Evolutionary conservation across 352 stramenopile genomes (phyloP).

Genomic region (Pythium dissimile): DNA sequence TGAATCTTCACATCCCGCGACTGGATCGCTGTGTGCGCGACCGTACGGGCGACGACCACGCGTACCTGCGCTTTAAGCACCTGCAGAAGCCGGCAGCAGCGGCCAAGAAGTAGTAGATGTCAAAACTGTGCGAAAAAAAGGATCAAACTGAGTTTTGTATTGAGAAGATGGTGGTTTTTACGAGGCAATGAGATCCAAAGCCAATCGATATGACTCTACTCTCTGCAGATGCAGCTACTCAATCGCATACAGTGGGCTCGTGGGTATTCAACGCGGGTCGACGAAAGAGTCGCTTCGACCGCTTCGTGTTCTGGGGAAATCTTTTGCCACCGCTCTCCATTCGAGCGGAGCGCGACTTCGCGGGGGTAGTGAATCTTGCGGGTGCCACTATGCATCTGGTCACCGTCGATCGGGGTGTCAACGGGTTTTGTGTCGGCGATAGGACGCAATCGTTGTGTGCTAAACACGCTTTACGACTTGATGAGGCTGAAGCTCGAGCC

Average conservation of each 20-base stretch:
- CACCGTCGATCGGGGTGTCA: not conserved
- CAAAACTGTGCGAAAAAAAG: not conserved
- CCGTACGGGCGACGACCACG: slow-evolving; percentile 71
- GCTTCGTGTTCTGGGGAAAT: not conserved
- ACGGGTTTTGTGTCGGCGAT: not conserved
- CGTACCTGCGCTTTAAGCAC: slow-evolving; percentile 85
- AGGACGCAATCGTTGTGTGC: not conserved
- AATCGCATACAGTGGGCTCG: not conserved
- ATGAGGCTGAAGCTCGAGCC: slow-evolving; percentile 21
- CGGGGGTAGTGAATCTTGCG: not conserved
- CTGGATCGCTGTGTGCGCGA: slow-evolving; percentile 80
- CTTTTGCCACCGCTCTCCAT: slow-evolving; percentile 15
- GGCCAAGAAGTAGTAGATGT: slow-evolving; percentile 1
- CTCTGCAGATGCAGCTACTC: not conserved
- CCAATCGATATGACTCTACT: too few relatives aligned
- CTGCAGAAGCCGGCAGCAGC: slow-evolving; percentile 38
- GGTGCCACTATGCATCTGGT: too few relatives aligned
- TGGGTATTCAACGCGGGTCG: not conserved
- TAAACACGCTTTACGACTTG: slow-evolving; percentile 19
- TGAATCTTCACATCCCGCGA: slow-evolving; percentile 72
- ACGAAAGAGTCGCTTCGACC: too few relatives aligned
- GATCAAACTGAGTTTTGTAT: too few relatives aligned
- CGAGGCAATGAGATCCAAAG: not conserved
- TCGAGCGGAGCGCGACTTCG: slow-evolving; percentile 6
- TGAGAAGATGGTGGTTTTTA: not conserved